phyloP scores from a whole-genome alignment of 2,329 filamentous ascomycete species.

The Penicillium sp. region DNA sequence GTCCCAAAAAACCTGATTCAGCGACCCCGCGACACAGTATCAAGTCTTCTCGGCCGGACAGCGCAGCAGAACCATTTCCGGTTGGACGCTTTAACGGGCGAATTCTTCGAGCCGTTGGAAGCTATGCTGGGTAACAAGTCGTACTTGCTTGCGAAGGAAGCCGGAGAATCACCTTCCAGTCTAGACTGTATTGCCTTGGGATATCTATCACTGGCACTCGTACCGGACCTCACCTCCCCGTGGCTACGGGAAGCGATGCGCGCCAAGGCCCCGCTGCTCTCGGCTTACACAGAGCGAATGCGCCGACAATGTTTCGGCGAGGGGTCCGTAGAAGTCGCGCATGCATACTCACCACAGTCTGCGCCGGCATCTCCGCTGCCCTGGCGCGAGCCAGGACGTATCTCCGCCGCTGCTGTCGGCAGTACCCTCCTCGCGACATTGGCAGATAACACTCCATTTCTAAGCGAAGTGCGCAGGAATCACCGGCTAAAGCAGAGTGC shows the following conservation, averaged over 20 bases:
- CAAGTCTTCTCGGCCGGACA: constrained; percentile 57
- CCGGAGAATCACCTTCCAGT: constrained; percentile 48
- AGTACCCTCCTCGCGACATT: constrained; percentile 32
- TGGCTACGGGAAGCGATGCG: constrained; percentile 57
- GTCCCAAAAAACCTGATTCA: constrained; percentile 49
- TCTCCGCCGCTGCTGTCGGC: constrained; percentile 30
- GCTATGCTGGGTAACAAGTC: constrained; percentile 53
- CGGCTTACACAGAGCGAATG: constrained; percentile 43
- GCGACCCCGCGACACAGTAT: constrained; percentile 54
- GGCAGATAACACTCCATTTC: constrained; percentile 35
- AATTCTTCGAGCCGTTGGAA: constrained; percentile 66
- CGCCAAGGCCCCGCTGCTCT: constrained; percentile 44
- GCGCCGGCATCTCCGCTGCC: constrained; percentile 25
- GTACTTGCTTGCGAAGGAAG: constrained; percentile 49
- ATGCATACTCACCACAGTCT: constrained; percentile 19
- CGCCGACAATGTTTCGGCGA: constrained; percentile 36
- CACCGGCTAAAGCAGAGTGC: constrained; percentile 34
- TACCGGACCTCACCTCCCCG: constrained; percentile 54
- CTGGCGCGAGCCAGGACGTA: constrained; percentile 33
- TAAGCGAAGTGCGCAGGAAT: constrained; percentile 34
- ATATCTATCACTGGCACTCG: constrained; percentile 69
- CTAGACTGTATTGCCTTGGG: constrained; percentile 77
- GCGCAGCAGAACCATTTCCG: constrained; percentile 69
- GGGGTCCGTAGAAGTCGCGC: constrained; percentile 15
- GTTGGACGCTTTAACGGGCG: constrained; percentile 64